Evolutionary conservation across 148 eudicot species (phyloP).

Genomic region (Vaccinium vitisidaea): DNA sequence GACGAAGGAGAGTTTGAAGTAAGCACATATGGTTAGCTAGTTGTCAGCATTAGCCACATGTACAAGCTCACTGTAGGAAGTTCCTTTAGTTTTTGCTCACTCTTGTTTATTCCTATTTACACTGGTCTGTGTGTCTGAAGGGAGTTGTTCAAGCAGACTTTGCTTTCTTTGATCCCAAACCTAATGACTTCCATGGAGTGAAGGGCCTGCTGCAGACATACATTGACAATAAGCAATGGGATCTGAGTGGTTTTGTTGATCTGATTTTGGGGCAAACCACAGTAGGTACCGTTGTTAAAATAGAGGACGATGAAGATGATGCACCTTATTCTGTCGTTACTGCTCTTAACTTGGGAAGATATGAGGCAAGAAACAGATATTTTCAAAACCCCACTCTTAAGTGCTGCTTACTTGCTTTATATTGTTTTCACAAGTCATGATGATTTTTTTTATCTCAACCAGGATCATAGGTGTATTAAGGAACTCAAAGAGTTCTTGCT

Average conservation of each 20-base stretch:
- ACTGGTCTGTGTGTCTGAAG: slow-evolving; percentile 28
- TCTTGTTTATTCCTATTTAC: slow-evolving; percentile 9
- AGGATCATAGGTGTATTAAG: slow-evolving; percentile 65
- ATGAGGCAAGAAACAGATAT: slow-evolving; percentile 45
- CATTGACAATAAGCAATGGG: slow-evolving; percentile 77
- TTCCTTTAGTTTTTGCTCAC: not conserved
- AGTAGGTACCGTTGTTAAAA: slow-evolving; percentile 81
- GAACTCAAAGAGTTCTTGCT: slow-evolving; percentile 66
- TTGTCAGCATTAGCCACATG: not conserved
- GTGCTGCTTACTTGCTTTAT: not conserved
- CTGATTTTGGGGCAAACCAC: slow-evolving; percentile 82
- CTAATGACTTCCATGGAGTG: slow-evolving; percentile 84
- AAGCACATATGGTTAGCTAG: slow-evolving; percentile 22
- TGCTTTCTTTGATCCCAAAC: slow-evolving; percentile 96
- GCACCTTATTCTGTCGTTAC: slow-evolving; percentile 64
- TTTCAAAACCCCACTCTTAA: not conserved
- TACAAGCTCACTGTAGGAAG: not conserved
- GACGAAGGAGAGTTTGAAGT: slow-evolving; percentile 62
- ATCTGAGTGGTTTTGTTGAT: slow-evolving; percentile 80
- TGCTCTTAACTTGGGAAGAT: slow-evolving; percentile 78
- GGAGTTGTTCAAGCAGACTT: slow-evolving; percentile 89
- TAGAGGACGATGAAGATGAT: slow-evolving; percentile 88
- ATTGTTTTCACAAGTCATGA: not conserved
- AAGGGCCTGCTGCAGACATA: slow-evolving; percentile 71
- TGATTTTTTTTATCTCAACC: slow-evolving; percentile 21